A percentile compares a stretch with the other conserved stretches of the same genome.
phyloP scores from a whole-genome alignment of 345 rosid genomes.

The Populus simonii region DNA sequence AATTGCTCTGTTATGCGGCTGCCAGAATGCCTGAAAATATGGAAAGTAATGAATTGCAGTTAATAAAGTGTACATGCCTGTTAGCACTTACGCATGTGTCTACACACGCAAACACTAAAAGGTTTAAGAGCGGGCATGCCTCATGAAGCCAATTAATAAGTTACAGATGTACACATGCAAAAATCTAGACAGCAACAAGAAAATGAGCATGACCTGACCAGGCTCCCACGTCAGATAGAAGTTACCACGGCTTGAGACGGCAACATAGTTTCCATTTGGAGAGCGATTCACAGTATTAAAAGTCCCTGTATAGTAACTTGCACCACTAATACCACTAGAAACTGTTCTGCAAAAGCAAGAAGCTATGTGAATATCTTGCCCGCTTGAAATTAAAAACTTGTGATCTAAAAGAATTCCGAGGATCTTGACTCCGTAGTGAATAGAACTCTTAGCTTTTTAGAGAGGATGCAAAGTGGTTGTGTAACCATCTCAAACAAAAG shows the following conservation, averaged over 20 bases:
- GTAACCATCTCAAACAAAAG: no score
- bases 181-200: not conserved
- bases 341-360: slow-evolving; percentile 82
- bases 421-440: not conserved
- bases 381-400: not conserved
- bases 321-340: slow-evolving; percentile 97
- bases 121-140: not conserved
- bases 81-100: not conserved
- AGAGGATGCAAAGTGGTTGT: no score
- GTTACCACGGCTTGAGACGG: slow-evolving; percentile 98
- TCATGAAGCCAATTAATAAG: not conserved
- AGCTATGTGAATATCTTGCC: slow-evolving; percentile 31
- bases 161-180: not conserved
- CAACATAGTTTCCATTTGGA: slow-evolving; percentile 89
- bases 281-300: slow-evolving; percentile 92
- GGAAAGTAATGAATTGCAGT: not conserved
- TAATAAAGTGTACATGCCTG: not conserved
- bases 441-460: not conserved
- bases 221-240: slow-evolving; percentile 97
- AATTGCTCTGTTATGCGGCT: slow-evolving; percentile 96
- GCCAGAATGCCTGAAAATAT: slow-evolving; percentile 76
- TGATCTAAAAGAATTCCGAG: not conserved
- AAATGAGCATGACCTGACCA: slow-evolving; percentile 62
- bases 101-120: not conserved
- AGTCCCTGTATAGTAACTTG: slow-evolving; percentile 93